Base-by-base conservation (phyloP, 2,329 filamentous ascomycete species). In the Fusarium sp. region DNA sequence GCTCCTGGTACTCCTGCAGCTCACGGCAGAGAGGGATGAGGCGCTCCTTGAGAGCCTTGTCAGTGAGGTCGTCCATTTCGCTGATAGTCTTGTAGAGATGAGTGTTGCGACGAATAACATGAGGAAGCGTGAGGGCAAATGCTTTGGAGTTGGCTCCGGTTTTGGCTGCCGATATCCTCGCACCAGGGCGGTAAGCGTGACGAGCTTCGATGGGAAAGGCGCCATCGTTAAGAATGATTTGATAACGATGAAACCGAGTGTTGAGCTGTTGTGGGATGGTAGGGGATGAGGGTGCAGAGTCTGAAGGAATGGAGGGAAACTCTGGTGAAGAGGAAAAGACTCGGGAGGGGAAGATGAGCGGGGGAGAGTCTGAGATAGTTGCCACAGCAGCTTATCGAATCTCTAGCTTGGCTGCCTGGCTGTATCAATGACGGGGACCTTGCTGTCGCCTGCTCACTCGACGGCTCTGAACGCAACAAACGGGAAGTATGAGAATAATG, bases 21-120 rank as follows among this genome's bases (percentile, higher is more conserved):
- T 78, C 76, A 2, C 52, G 43, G 16, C 64, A 73, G 50, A 78
- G 41, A 2, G 58, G 39, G 23, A 37, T 18, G 37, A 78, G 64
- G 11, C 52, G 62, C 5, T 59, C 45, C 41, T 60, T 72, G 32
- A 77, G 43, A 34, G 39, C 37, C 3, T 52, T 34, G 62, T 73
- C 64, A 11, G 68, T 63, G 23, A 77, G 65, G 0, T 61, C 48
- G 5, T 65, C 54, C 2, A 58, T 39, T 6, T 69, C 30, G n/a
- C 27, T 34, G 45, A 76, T 54, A 2, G 30, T 52, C 6, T 67
- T 65, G 20, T 60, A 76, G 11, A 78, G 67, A n/a, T 27, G 30
- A 37, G 71, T 76, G 2, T 68, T 54, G 10, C 62, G 62, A 10
- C 65, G 72, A 7, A 60, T 56, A 5, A 74, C 57, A 13, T 71